phyloP scores from a whole-genome alignment of 2,329 filamentous ascomycete genomes.

The Ophiocordyceps camponoti-floridani region DNA sequence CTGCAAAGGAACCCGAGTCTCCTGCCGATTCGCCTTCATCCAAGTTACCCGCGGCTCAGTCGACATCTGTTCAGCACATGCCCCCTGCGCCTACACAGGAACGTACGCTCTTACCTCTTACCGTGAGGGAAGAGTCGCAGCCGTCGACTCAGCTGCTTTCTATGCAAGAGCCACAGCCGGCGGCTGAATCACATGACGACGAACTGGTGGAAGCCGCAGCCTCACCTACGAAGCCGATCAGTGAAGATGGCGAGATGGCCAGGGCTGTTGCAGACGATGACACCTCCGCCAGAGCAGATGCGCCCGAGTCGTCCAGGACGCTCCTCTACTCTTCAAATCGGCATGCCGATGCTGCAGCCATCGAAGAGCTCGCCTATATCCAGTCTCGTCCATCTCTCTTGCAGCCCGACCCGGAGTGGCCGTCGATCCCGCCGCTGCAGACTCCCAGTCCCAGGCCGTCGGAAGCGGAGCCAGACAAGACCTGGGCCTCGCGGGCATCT shows the following conservation, averaged over 20 bases:
- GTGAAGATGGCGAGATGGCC: not conserved
- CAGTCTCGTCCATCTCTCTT: not conserved
- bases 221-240: not conserved
- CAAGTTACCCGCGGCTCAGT: not conserved
- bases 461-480: not conserved
- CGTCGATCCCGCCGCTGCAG: constrained; percentile 13
- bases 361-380: not conserved
- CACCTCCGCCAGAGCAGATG: not conserved
- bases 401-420: constrained; percentile 1
- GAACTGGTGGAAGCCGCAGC: not conserved
- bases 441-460: constrained; percentile 13
- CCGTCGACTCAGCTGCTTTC: not conserved
- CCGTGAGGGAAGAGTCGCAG: not conserved
- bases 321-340: not conserved
- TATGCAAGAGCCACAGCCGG: not conserved
- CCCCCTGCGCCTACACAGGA: not conserved
- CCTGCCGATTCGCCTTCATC: not conserved
- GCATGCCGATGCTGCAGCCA: not conserved
- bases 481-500: not conserved
- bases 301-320: not conserved
- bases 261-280: not conserved
- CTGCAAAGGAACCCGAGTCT: not conserved
- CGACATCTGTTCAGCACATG: not conserved
- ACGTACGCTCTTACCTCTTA: not conserved
- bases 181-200: not conserved